Base-by-base conservation (phyloP, 2,329 filamentous ascomycete species). In the Aspergillus pseudoviridinutans region DNA sequence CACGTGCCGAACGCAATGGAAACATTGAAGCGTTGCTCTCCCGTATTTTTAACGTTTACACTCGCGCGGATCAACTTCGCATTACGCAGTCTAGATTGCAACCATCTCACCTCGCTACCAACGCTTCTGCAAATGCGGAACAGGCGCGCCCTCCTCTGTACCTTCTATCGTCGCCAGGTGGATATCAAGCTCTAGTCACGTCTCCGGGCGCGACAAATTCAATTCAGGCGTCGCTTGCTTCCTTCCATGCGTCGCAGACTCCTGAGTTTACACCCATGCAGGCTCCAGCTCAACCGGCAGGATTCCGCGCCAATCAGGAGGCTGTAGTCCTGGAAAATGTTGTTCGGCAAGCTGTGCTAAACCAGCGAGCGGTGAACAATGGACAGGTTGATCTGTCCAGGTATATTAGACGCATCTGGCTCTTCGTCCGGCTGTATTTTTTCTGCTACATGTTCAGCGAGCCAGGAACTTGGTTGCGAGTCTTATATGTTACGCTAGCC, bases 381-480 rank as follows among this genome's bases (percentile, higher is more conserved):
- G 61, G 62, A 12, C 71, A 74, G 17, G 69, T 72, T 29, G 65
- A 77, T 8, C 61, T 82, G 28, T 73, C 67, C 2, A 75, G 78
- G 49, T 68, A 77, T 49, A 59, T 78, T 20, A 58, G 74, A 50
- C 79, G 81, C 27, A 61, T 81, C 25, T 87, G 85, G 85, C 76
- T 86, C 2, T 78, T 86, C 25, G 71, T 85, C 51, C 80, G 84
- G 9, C 69, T 87, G 22, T 80, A 83, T 57, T 79, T 82, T 57
- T 84, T 87, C 65, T 78, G 81, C 55, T 86, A 84, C 67, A 78
- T 87, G 64, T 79, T 86, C 58, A 80, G 80, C 28, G 77, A 78
- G 24, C 72, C 77, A n/a, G 76, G 76, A 5, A 77, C 75, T 3
- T 79, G 76, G 75, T 70, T 73, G 9, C 75, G 78, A 27, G 71